phyloP scores from a whole-genome alignment of 192 early-diverging fungal species.

The Backusella liffmaniae region DNA sequence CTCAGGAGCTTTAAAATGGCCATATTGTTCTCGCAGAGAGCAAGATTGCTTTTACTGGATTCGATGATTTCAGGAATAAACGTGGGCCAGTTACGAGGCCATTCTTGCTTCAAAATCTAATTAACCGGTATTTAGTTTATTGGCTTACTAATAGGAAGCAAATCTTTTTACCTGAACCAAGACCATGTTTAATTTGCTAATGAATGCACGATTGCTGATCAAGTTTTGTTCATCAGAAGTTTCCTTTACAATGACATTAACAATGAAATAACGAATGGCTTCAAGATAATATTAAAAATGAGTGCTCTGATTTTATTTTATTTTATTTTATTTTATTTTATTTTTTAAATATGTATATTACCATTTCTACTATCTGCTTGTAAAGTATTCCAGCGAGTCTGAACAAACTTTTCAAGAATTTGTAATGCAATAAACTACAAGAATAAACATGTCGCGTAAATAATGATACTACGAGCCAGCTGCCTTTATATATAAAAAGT shows the following conservation, averaged over 20 bases:
- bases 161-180: conserved; percentile 79
- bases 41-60: conserved; percentile 88
- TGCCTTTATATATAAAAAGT: background rate
- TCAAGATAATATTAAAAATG: conserved; percentile 13
- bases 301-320: background rate
- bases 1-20: conserved; percentile 95
- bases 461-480: background rate
- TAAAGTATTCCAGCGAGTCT: conserved; percentile 97
- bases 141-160: background rate
- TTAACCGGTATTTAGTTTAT: background rate
- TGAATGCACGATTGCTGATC: conserved; percentile 70
- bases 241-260: conserved; percentile 87
- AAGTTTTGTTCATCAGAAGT: conserved; percentile 86
- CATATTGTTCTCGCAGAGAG: conserved; percentile 99
- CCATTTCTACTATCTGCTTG: conserved; percentile 79
- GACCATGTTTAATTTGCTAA: conserved; percentile 95
- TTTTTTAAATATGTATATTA: conserved; percentile 24
- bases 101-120: conserved; percentile 98
- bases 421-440: conserved; percentile 72
- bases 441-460: background rate
- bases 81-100: conserved; percentile 98
- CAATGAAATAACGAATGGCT: conserved; percentile 96
- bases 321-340: too few relatives aligned
- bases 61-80: conserved; percentile 98
- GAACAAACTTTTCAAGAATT: conserved; percentile 93